A percentile compares a stretch with the other conserved stretches of the same genome.
phyloP scores from a whole-genome alignment of 2,329 filamentous ascomycete genomes.

The Penicillium sp. region DNA sequence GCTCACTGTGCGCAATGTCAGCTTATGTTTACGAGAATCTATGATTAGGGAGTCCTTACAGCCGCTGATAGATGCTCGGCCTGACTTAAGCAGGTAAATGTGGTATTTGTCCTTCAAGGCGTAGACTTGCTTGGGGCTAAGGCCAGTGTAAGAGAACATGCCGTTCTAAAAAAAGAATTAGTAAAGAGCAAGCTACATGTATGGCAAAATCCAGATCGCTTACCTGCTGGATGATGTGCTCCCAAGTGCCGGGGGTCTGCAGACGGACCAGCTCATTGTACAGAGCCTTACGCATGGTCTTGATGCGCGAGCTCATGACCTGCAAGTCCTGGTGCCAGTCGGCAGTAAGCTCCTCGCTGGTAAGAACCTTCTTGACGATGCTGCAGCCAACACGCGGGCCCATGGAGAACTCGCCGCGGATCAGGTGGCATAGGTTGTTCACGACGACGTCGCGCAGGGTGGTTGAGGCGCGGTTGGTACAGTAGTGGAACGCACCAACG shows the following conservation, averaged over 20 bases:
- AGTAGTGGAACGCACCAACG: conserved; percentile 81
- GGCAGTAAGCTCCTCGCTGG: conserved; percentile 70
- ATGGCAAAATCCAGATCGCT: neutral
- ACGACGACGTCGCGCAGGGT: conserved; percentile 31
- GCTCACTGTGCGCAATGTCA: conserved; percentile 30
- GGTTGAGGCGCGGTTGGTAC: conserved; percentile 30
- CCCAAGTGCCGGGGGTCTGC: conserved; percentile 88
- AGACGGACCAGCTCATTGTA: conserved; percentile 78
- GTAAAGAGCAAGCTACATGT: neutral
- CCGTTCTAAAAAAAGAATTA: conserved; percentile 48
- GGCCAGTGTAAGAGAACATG: conserved; percentile 82
- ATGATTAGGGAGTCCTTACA: conserved; percentile 24
- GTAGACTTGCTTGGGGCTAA: conserved; percentile 45
- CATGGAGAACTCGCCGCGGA: conserved; percentile 41
- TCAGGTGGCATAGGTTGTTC: conserved; percentile 39
- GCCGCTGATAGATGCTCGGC: conserved; percentile 40
- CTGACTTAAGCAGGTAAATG: conserved; percentile 42
- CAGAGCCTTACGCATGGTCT: conserved; percentile 77
- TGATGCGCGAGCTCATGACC: conserved; percentile 93
- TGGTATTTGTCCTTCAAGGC: conserved; percentile 42
- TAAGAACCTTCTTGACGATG: conserved; percentile 78
- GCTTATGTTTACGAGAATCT: neutral
- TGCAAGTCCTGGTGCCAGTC: conserved; percentile 88
- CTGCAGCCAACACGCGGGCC: conserved; percentile 81
- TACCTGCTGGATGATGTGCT: conserved; percentile 96